Conservation (phyloP, 2,329 filamentous ascomycete genomes). For the Calonectria pseudoturangicola region DNA sequence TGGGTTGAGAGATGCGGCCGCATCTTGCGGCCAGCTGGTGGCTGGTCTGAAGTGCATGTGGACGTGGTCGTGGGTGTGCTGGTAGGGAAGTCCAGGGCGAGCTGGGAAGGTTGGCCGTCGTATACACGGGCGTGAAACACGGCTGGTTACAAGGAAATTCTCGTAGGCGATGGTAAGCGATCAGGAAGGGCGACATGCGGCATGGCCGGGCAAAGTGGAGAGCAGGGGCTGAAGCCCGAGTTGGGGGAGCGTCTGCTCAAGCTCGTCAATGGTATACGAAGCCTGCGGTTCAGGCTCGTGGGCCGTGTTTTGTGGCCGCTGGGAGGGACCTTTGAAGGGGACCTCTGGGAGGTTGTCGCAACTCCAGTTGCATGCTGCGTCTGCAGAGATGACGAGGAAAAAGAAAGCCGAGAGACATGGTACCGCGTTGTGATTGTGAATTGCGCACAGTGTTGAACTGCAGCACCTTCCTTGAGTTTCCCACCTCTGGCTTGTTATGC, state of each 20-base stretch:
- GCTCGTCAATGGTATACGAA: neutral
- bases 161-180: neutral
- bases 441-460: too few species aligned
- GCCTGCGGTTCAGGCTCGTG: slow-evolving; percentile 9
- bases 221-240: too few species aligned
- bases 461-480: too few species aligned
- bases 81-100: neutral
- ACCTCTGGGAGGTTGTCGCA: neutral
- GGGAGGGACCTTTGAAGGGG: neutral
- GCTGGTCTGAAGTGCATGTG: neutral
- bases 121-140: neutral
- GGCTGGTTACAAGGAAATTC: neutral
- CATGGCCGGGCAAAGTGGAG: neutral
- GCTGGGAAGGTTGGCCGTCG: neutral
- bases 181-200: neutral
- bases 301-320: neutral
- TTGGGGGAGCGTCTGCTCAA: neutral
- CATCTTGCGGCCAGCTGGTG: neutral
- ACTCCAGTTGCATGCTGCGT: neutral
- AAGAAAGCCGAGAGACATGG: too few species aligned
- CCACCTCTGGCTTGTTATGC: too few species aligned
- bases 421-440: too few species aligned
- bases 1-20: neutral
- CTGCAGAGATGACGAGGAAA: too few species aligned
- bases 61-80: neutral